Evolutionary conservation across 495 filamentous ascomycete genomes (phyloP), one percentile per base, ranked within the genome.

Genomic region (Penicillium goetzii): DNA sequence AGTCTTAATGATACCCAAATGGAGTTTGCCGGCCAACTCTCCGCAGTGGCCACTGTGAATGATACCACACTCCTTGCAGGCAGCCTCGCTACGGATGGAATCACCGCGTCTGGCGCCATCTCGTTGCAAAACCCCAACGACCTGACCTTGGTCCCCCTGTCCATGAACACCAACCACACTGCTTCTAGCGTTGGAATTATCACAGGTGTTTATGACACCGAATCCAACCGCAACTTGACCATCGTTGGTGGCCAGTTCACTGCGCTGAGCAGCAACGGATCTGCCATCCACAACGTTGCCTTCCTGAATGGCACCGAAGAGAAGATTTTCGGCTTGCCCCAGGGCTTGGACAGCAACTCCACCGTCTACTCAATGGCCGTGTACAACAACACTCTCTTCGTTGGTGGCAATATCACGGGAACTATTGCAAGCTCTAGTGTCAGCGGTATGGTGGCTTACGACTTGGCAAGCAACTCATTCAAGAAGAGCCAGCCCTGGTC

Each of bases 201-300:
- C 26, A 85, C 89, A 15, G 96, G 93, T 21, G 78, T 85, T 7
- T 96, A 94, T 72, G 91, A 97, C 70, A 81, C 80, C 17, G 78
- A 79, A 32, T 86, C 84, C 56, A 80, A 78, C 41, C 83, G 86
- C 57, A 97, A 98, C 68, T 77, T 94, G 30, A 98, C 96, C 5
- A 85, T 97, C 30, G 80, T 97, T 41, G 96, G 90, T 59, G 95
- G 95, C 2, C 91, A 93, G 64, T 99, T 99, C 73, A 85, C 83
- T 34, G 87, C 91, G 4, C 86, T 79, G 17, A 85, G 83, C 26
- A 86, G 81, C 47, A 84, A 93, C 66, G 92, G 89, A 19, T 89
- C 88, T 0, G 79, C 79, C 4, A 81, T 97, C 59, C 76, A 91
- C 58, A 97, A 97, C 68, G 81, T 99, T 17, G 80, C 88, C 32